phyloP scores from a whole-genome alignment of 257 asterid species.

The Nicotiana undulata region DNA sequence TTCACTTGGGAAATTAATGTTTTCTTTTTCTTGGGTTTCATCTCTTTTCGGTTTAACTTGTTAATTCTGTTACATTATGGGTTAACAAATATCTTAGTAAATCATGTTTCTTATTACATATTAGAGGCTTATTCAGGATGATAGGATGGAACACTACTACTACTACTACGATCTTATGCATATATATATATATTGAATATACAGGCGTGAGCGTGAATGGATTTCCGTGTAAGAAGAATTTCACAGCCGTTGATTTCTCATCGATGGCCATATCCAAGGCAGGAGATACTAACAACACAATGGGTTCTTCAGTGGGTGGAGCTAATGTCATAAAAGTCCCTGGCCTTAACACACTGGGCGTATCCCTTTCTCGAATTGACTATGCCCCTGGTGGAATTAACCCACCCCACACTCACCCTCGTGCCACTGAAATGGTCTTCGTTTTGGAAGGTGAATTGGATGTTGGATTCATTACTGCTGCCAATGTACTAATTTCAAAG shows the following conservation, averaged over 20 bases:
- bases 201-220: slow-evolving; percentile 52
- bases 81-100: no score
- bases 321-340: slow-evolving; percentile 56
- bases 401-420: slow-evolving; percentile 73
- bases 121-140: no score
- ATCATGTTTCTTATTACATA: no score
- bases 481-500: slow-evolving; percentile 35
- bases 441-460: slow-evolving; percentile 48
- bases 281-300: slow-evolving; percentile 41
- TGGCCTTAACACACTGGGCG: slow-evolving; percentile 73
- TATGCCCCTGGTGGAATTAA: slow-evolving; percentile 40
- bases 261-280: slow-evolving; percentile 30
- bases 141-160: no score
- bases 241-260: slow-evolving; percentile 55
- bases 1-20: neutral
- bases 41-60: no score
- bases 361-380: slow-evolving; percentile 58
- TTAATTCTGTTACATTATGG: no score
- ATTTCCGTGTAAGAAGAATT: slow-evolving; percentile 39
- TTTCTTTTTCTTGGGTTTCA: no score
- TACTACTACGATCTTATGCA: no score
- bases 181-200: no score
- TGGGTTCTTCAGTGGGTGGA: slow-evolving; percentile 43
- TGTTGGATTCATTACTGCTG: slow-evolving; percentile 61
- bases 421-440: slow-evolving; percentile 55